Evolutionary conservation across 1,284 basidiomycete genomes (phyloP).

Genomic region (Rhizoctonia solani): DNA sequence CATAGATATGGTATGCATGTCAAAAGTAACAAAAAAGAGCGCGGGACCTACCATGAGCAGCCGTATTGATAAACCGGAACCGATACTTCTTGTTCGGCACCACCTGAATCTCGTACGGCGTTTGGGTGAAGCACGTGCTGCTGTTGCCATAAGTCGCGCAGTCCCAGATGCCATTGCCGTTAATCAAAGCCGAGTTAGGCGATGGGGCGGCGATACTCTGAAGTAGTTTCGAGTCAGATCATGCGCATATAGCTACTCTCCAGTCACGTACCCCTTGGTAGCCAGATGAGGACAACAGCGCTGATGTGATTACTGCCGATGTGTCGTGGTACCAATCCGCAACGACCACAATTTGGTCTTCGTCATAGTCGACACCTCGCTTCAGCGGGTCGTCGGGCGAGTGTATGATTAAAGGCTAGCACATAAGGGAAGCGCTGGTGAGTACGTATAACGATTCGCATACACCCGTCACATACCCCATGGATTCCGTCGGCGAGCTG

Average conservation of each 20-base stretch:
- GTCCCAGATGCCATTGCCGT: constrained; percentile 43
- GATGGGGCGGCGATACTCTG: constrained; percentile 40
- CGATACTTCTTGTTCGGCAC: constrained; percentile 44
- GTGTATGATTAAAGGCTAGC: constrained; percentile 43
- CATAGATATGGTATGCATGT: background rate
- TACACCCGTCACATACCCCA: constrained; percentile 41
- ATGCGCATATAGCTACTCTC: constrained; percentile 11
- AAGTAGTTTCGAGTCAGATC: constrained; percentile 41
- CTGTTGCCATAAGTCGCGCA: constrained; percentile 31
- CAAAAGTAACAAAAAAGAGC: background rate
- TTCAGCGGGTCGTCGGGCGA: constrained; percentile 43
- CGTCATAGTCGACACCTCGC: constrained; percentile 45
- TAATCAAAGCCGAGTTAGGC: constrained; percentile 47
- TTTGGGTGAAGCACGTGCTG: constrained; percentile 40
- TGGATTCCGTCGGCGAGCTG: constrained; percentile 44
- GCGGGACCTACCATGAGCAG: constrained; percentile 43
- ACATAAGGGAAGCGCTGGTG: background rate
- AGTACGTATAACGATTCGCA: constrained; percentile 35
- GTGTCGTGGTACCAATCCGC: constrained; percentile 42
- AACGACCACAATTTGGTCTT: constrained; percentile 21
- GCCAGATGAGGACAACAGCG: constrained; percentile 24
- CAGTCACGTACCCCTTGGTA: constrained; percentile 16
- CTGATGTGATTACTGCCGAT: constrained; percentile 34
- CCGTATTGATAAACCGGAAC: constrained; percentile 49
- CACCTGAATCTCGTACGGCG: constrained; percentile 37